A percentile compares a stretch with the other conserved stretches of the same genome.
These are phyloP conservation scores for Cyclotella sp. DNA, from an alignment of 108 stramenopile genomes.

Conservation along the genomic window DNA sequence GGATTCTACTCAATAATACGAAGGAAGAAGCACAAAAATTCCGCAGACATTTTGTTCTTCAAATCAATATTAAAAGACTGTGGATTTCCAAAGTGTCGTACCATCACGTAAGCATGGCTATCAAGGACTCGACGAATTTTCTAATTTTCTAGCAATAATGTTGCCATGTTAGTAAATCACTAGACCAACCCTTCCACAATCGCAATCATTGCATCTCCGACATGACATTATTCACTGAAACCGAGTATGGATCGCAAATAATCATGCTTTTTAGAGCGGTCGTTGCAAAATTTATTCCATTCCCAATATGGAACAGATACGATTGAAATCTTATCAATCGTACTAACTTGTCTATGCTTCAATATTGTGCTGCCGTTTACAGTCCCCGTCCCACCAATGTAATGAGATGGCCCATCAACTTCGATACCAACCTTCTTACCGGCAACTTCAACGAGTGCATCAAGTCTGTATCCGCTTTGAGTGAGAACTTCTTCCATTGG, in stretches of 20 bases:
- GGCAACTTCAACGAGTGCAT: constrained; percentile 10
- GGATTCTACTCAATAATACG: no score
- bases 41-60: no score
- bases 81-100: no score
- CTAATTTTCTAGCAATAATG: no score
- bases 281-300: constrained; percentile 14
- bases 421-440: neutral
- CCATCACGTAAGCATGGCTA: no score
- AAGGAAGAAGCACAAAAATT: no score
- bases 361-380: neutral
- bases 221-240: neutral
- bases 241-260: constrained; percentile 4
- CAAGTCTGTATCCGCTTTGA: constrained; percentile 16
- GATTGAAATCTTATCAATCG: constrained; percentile 9
- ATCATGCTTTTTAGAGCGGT: constrained; percentile 5
- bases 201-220: no score
- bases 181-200: no score
- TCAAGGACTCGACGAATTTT: no score
- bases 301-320: constrained; percentile 40
- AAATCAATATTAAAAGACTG: no score
- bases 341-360: constrained; percentile 14
- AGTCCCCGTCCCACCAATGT: neutral
- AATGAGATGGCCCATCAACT: constrained; percentile 24
- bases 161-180: no score
- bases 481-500: constrained; percentile 23